Base-by-base conservation (phyloP, 1,139 yeast species). In the Taphrina populina region DNA sequence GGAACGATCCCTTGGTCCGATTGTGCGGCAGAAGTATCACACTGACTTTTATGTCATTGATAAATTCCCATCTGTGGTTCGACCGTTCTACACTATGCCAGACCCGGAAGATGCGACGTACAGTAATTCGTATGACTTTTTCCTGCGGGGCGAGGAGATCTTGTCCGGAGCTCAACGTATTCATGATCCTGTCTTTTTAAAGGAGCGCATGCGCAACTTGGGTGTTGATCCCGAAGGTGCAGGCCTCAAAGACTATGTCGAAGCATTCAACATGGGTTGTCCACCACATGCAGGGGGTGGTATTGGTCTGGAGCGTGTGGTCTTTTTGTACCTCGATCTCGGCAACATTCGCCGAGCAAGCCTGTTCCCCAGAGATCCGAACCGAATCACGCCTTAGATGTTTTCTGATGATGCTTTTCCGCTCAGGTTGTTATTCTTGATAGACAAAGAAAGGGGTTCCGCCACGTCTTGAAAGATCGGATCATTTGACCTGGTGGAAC, bases 241-340 rank as follows among this genome's bases (percentile, higher is more conserved):
- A 30, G 97, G 97, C 62, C 76, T 90, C 67, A 77, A 78, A 68
- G 97, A 94, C 69, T 92, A 94, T 72, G 84, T 88, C 61, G 90
- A 90, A 62, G 95, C 96, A 19, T 92, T 94, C 76, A 75, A 80
- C 46, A 90, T 84, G 69, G 99, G 97, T 19, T 92, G 96, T 77
- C 83, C 96, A 63, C 98, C 99, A 51, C 99, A 92, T 67, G 99
- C 96, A 23, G 99, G 99, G 71, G 99, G 98, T 75, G 99, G 99
- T 73, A 92, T 92, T 70, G 99, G 99, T 66, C 76, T 92, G 64
- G 99, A 92, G 75, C 87, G 99, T 76, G 98, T 92, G 39, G 88
- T 92, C 63, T 92, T 92, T 97, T 92, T 92, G 80, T 92, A 80
- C 82, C 79, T 92, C 70, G 98, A 88, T 69, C 78, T 92, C 76